phyloP scores from a whole-genome alignment of 495 filamentous ascomycete species.

The Tuber melanosporum region DNA sequence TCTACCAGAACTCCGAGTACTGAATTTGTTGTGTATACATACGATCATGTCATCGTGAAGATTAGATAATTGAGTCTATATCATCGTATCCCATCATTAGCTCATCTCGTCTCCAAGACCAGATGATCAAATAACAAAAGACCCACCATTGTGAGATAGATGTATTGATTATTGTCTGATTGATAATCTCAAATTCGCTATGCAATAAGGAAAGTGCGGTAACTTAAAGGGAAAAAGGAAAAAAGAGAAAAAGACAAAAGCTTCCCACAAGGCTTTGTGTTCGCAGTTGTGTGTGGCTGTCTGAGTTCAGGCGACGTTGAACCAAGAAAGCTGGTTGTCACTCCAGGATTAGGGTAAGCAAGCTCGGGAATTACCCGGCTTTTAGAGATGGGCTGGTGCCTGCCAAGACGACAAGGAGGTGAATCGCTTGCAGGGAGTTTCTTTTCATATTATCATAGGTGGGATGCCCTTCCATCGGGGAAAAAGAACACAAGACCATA shows the following conservation, averaged over 20 bases:
- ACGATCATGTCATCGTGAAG: slow-evolving; percentile 99
- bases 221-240: background rate
- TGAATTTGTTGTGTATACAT: slow-evolving; percentile 46
- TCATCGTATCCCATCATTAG: background rate
- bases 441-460: too few species aligned
- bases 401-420: background rate
- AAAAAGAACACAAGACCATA: too few species aligned
- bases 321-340: background rate
- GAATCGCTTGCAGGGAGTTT: too few species aligned
- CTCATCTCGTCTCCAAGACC: background rate
- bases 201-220: background rate
- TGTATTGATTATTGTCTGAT: background rate
- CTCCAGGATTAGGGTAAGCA: background rate
- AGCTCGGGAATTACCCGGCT: background rate
- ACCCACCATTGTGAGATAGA: background rate
- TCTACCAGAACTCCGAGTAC: background rate
- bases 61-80: slow-evolving; percentile 75
- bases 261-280: background rate
- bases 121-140: background rate
- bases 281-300: background rate
- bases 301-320: slow-evolving; percentile 1
- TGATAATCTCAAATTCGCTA: background rate
- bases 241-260: background rate
- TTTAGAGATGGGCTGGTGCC: background rate
- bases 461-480: background rate